Base-by-base conservation (phyloP, 2,329 filamentous ascomycete genomes). In the Calonectria pteridis region DNA sequence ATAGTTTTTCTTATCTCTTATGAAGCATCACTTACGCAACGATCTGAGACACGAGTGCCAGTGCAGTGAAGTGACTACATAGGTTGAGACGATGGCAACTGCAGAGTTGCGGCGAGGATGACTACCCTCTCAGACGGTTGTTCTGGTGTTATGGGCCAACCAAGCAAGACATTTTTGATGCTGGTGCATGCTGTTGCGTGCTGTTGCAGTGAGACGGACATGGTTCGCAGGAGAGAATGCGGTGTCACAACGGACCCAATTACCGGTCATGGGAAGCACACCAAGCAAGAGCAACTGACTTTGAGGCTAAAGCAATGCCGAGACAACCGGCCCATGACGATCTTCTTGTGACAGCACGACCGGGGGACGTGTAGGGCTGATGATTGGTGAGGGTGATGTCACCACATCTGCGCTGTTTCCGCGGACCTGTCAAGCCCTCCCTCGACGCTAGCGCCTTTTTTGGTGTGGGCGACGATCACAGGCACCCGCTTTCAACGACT, bases 1-100 rank as follows among this genome's bases (percentile, higher is more conserved):
- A 73, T 76, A 78, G 75, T 77, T 71, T 77, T 71, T 76, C 72
- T 73, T 78, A 74, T 72, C 64, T 35, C 26, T 67, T 67, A 66
- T 49, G 40, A 63, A 63, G 35, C 58, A 63, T 46, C 26, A 63
- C 28, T 35, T 33, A 59, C 53, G 20, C 55, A 26, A 37, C 35
- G 33, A 40, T 26, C 18, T 28, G 14, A 59, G 55, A 37, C 23
- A 37, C 35, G 14, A 11, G 18, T 55, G 51, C 51, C 18, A 55
- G 16, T 33, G 51, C 16, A n/a, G 28, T 33, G n/a, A n/a, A n/a
- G n/a, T n/a, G n/a, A n/a, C n/a, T n/a, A n/a, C n/a, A n/a, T n/a
- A n/a, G n/a, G n/a, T n/a, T n/a, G n/a, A n/a, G 43, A 46, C 43
- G n/a, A 46, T 23, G 43, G 14, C n/a, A 23, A 23, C 10, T 20